Percentiles rank a stretch among this genome's conserved stretches.
Conservation (phyloP, 768 basidiomycete species). For the Pholiota microspora region DNA sequence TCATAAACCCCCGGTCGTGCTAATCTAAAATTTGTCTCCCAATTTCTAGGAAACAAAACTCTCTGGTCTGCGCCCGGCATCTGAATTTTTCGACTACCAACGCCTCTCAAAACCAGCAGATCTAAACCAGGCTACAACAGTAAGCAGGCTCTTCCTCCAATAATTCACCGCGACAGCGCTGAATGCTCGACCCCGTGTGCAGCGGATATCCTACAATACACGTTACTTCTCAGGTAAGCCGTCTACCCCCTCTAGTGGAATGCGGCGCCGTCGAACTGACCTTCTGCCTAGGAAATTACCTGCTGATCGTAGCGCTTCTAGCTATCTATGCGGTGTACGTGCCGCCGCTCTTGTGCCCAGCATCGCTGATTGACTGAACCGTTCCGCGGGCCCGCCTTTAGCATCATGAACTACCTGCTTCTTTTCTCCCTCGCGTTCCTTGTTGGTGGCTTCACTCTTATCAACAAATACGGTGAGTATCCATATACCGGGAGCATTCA, state of each 20-base stretch:
- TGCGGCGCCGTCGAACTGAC: not conserved
- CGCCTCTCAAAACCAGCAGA: constrained; percentile 84
- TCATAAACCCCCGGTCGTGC: not conserved
- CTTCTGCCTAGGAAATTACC: constrained; percentile 72
- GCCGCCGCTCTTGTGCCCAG: not conserved
- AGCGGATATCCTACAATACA: constrained; percentile 95
- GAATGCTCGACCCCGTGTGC: constrained; percentile 11
- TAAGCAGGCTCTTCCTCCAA: constrained; percentile 35
- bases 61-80: constrained; percentile 67
- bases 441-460: constrained; percentile 85
- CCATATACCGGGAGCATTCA: not conserved
- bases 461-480: constrained; percentile 79
- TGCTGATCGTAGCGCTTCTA: constrained; percentile 69
- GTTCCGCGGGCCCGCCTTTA: constrained; percentile 24
- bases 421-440: constrained; percentile 85
- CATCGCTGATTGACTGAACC: not conserved
- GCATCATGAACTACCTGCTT: constrained; percentile 80
- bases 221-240: constrained; percentile 77
- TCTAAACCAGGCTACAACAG: constrained; percentile 74
- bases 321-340: constrained; percentile 84
- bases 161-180: constrained; percentile 4
- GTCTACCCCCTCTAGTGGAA: not conserved
- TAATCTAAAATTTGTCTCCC: not conserved
- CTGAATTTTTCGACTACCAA: constrained; percentile 83
- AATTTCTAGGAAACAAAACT: constrained; percentile 68